Evolutionary conservation across 2,329 filamentous ascomycete species (phyloP).

Genomic region (Botryotinia narcissicola): DNA sequence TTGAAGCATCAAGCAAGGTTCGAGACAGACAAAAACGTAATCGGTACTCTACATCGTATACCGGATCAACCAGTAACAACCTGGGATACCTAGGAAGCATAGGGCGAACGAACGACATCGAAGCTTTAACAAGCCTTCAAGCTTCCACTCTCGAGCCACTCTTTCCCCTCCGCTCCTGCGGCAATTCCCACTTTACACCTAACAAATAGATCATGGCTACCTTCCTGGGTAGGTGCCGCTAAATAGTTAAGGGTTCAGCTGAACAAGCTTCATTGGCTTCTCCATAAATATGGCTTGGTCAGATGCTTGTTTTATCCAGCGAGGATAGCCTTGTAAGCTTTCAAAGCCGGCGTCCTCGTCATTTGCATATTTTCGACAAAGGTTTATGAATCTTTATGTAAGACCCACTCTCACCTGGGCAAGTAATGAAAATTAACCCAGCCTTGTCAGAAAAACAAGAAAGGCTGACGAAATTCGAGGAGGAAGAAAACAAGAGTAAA

Average conservation of each 20-base stretch:
- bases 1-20: not conserved
- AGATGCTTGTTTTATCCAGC: not conserved
- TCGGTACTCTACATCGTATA: not conserved
- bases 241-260: not conserved
- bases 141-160: not conserved
- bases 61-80: not conserved
- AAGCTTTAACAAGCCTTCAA: conserved; percentile 7
- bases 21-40: not conserved
- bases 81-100: not conserved
- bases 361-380: not conserved
- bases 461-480: not conserved
- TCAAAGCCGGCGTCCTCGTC: not conserved
- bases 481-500: not conserved
- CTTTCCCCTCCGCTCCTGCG: not conserved
- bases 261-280: conserved; percentile 15
- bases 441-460: not conserved
- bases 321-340: not conserved
- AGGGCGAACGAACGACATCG: not conserved
- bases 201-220: not conserved
- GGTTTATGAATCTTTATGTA: not conserved
- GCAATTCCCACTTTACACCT: not conserved
- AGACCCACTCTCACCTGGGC: no score
- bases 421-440: not conserved
- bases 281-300: not conserved
- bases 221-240: not conserved